Base-by-base conservation (phyloP, 202 grass and related monocot species). In the Cymbopogon flexuosus region DNA sequence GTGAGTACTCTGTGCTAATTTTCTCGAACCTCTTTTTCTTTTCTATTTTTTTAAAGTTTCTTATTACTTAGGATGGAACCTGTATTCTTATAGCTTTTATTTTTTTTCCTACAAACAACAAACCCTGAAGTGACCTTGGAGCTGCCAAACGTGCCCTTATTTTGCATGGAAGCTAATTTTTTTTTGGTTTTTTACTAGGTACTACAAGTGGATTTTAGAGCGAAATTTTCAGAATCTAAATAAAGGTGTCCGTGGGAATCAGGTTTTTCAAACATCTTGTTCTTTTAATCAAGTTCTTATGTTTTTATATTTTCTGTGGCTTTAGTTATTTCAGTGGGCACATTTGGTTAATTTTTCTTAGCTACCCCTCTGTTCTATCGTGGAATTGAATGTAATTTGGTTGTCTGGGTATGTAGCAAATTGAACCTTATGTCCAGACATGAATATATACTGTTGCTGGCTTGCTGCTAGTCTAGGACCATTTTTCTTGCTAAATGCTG, bases 161-260 rank as follows among this genome's bases (percentile, higher is more conserved):
- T 82, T n/a, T 49, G 45, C 10, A 19, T 63, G 40, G 40, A 62
- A 37, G 39, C 36, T 77, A 84, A 16, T 8, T 64, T 11, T 71
- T 52, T 59, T 33, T 34, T 40, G 45, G 31, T 58, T 73, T 77
- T 74, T 59, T 84, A 13, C 37, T 87, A 97, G 96, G 78, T 99
- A 99, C 72, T 99, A 99, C 89, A 99, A 95, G 74, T 99, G 96
- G 96, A 99, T 99, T 91, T 86, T 99, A 73, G 96, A 99, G 83
- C 90, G 96, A 3, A 99, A 99, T 91, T 99, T 99, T 84, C 96
- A 99, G 72, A 95, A 99, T 89, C 83, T 99, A 34, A 99, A 99
- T 82, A 99, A 96, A 85, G 96, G 96, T 80, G 96, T 99, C 82
- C 92, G 96, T 12, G 96, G 92, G 24, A 99, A 99, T 83, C 96